Conservation (phyloP, 2,329 filamentous ascomycete genomes). For the Sporothrix euskadiensis region DNA sequence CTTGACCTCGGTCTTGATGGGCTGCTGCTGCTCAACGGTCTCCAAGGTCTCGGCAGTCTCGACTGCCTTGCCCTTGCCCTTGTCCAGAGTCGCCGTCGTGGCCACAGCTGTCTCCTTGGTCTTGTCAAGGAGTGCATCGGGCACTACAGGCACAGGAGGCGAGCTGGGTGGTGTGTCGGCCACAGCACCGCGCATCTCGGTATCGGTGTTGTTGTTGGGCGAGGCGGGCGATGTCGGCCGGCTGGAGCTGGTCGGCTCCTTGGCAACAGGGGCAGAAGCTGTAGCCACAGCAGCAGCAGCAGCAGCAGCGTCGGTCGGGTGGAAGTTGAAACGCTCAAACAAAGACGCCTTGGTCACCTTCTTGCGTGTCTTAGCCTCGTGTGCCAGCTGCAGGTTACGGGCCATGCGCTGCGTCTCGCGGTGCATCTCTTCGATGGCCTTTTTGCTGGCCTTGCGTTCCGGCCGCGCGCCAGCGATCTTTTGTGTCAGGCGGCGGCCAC, state of each 20-base stretch:
- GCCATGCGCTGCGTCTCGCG: constrained; percentile 90
- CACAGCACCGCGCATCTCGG: constrained; percentile 38
- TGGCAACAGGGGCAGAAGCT: constrained; percentile 30
- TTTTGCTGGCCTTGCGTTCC: constrained; percentile 86
- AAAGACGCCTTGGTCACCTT: constrained; percentile 82
- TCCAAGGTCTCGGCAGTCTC: constrained; percentile 45
- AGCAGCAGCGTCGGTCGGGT: constrained; percentile 43
- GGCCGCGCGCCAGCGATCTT: constrained; percentile 45
- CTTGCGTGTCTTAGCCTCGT: constrained; percentile 88
- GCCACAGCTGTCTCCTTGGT: constrained; percentile 4
- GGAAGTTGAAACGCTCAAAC: constrained; percentile 81
- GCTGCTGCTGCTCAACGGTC: constrained; percentile 27
- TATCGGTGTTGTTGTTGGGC: constrained; percentile 52
- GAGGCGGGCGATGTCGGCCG: constrained; percentile 51
- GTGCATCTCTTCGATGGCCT: constrained; percentile 91
- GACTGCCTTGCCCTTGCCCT: constrained; percentile 7
- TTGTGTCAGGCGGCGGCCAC: constrained; percentile 67
- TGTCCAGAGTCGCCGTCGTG: neutral
- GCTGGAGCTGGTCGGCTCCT: constrained; percentile 57
- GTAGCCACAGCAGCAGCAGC: constrained; percentile 23
- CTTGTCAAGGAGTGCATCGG: neutral
- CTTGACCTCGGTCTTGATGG: constrained; percentile 38
- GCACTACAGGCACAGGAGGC: constrained; percentile 43
- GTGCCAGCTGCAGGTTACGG: constrained; percentile 85
- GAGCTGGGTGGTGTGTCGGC: constrained; percentile 70